phyloP scores from a whole-genome alignment of 1,284 basidiomycete species.

The Pascua guehoae region DNA sequence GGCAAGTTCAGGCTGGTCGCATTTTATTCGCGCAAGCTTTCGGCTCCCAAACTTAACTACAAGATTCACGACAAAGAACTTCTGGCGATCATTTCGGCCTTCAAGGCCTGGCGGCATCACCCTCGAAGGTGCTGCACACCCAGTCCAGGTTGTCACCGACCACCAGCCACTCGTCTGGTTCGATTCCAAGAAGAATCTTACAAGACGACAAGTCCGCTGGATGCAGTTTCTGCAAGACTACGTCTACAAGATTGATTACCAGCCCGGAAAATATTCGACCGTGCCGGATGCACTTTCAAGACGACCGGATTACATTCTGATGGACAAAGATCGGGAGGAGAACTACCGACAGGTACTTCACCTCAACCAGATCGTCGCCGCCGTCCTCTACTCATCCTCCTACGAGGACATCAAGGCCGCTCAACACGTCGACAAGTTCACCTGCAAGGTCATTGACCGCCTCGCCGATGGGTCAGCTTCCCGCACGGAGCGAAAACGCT shows the following conservation, averaged over 20 bases:
- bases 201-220: constrained; percentile 51
- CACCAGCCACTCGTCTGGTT: constrained; percentile 55
- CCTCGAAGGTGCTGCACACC: constrained; percentile 36
- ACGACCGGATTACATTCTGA: constrained; percentile 22
- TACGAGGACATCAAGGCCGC: background rate
- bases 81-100: constrained; percentile 49
- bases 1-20: constrained; percentile 43
- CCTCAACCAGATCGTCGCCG: background rate
- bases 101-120: constrained; percentile 51
- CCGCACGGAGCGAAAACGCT: no score
- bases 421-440: no score
- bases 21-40: constrained; percentile 43
- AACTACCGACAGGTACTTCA: no score
- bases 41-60: constrained; percentile 52
- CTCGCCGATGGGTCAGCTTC: no score
- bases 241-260: constrained; percentile 47
- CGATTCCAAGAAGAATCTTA: constrained; percentile 43
- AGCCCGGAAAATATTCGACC: constrained; percentile 40
- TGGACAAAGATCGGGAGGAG: background rate
- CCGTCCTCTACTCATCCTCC: no score
- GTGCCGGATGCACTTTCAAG: constrained; percentile 51
- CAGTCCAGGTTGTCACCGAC: constrained; percentile 48
- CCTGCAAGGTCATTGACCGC: no score
- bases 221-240: constrained; percentile 40
- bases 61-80: constrained; percentile 56